phyloP scores from a whole-genome alignment of 805 yeast species.

The Ogataea haglerorum region DNA sequence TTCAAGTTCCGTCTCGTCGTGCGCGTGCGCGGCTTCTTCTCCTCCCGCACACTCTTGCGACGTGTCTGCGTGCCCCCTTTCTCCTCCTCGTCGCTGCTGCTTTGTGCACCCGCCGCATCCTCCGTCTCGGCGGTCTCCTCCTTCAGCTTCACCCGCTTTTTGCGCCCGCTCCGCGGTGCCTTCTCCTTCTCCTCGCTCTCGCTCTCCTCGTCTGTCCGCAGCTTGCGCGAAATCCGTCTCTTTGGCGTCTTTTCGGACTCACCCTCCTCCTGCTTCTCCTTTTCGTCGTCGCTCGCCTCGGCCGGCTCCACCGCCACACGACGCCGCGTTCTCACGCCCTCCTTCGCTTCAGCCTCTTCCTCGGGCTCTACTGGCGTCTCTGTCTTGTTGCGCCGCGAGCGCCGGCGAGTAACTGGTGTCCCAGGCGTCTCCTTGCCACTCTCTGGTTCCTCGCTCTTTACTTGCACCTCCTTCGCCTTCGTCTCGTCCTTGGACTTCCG shows the following conservation, averaged over 20 bases:
- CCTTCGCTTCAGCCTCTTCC: constrained; percentile 4
- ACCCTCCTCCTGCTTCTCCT: constrained; percentile 5
- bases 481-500: constrained; percentile 8
- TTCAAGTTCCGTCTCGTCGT: constrained; percentile 20
- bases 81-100: constrained; percentile 4
- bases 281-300: constrained; percentile 5
- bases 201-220: constrained; percentile 3
- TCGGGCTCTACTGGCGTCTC: constrained; percentile 2
- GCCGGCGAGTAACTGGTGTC: constrained; percentile 6
- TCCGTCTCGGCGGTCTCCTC: constrained; percentile 7
- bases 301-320: constrained; percentile 1
- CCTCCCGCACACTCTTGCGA: constrained; percentile 3
- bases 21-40: constrained; percentile 12
- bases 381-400: constrained; percentile 1
- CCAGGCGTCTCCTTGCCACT: constrained; percentile 5
- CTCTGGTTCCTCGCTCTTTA: constrained; percentile 5
- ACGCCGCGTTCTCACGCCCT: constrained; percentile 1
- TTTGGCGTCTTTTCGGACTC: constrained; percentile 1
- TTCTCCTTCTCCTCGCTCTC: constrained; percentile 7
- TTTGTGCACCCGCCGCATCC: constrained; percentile 1
- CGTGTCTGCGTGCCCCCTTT: background rate
- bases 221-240: constrained; percentile 1
- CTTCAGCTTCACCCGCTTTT: constrained; percentile 10
- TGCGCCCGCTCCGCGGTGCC: constrained; percentile 10
- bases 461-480: background rate